Evolutionary conservation across 768 basidiomycete genomes (phyloP).

Genomic region (Tulasnella calospora): DNA sequence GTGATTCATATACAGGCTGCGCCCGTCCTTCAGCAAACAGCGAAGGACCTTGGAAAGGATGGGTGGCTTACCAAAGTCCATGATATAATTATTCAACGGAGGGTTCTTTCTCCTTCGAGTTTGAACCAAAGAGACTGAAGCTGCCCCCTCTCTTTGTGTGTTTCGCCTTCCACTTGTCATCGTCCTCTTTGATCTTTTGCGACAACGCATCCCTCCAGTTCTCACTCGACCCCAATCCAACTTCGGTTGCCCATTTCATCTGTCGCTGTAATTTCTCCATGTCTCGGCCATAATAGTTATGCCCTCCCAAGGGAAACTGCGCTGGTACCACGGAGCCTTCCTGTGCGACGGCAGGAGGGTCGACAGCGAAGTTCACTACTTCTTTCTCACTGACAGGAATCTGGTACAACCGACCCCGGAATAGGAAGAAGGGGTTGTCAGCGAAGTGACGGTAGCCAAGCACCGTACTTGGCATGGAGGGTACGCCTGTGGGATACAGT

Average conservation of each 20-base stretch:
- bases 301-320: constrained; percentile 49
- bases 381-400: constrained; percentile 48
- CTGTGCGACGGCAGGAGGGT: constrained; percentile 24
- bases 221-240: constrained; percentile 14
- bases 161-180: constrained; percentile 12
- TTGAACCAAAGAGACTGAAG: background rate
- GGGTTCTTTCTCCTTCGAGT: background rate
- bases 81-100: background rate
- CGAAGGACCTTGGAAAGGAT: background rate
- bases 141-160: background rate
- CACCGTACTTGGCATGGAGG: constrained; percentile 49
- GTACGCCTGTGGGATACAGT: constrained; percentile 44
- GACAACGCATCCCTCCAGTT: constrained; percentile 16
- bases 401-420: constrained; percentile 46
- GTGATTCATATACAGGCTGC: background rate
- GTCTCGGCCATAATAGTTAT: constrained; percentile 59
- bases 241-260: constrained; percentile 12
- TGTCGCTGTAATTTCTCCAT: constrained; percentile 38
- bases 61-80: background rate
- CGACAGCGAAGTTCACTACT: constrained; percentile 43
- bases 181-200: constrained; percentile 18
- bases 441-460: constrained; percentile 54
- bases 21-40: background rate
- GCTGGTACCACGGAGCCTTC: constrained; percentile 27
- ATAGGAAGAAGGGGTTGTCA: constrained; percentile 47